A percentile compares a stretch with the other conserved stretches of the same genome.
These are phyloP conservation scores for Dioscorea cayenensis DNA, from an alignment of 116 monocot genomes.

Conservation along the genomic window DNA sequence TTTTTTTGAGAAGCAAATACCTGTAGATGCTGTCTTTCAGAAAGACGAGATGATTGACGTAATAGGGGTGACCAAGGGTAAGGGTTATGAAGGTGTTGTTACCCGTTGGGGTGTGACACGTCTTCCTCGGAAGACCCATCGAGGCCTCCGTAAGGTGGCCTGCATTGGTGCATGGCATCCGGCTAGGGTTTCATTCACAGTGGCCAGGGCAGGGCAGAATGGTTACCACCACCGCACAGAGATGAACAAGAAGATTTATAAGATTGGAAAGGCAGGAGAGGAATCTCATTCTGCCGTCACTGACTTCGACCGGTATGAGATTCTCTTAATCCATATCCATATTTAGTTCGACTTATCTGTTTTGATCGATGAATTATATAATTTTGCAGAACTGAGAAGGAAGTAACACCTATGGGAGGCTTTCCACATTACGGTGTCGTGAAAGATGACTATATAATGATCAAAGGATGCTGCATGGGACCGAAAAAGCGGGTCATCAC, in stretches of 20 bases:
- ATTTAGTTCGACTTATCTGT: too few relatives aligned
- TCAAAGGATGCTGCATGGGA: slow-evolving; percentile 37
- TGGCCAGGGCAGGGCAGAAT: slow-evolving; percentile 34
- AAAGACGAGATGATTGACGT: too few relatives aligned
- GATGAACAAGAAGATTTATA: slow-evolving; percentile 32
- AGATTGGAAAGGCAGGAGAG: slow-evolving; percentile 17
- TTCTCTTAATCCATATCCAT: too few relatives aligned
- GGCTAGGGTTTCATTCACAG: slow-evolving; percentile 26
- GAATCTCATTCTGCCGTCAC: slow-evolving; percentile 23
- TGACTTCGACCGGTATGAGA: slow-evolving; percentile 18
- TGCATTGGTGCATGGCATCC: slow-evolving; percentile 34
- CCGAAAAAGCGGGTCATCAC: slow-evolving; percentile 39
- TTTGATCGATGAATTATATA: not conserved
- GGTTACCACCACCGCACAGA: slow-evolving; percentile 36
- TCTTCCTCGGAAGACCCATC: slow-evolving; percentile 20
- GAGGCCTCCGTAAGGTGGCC: slow-evolving; percentile 19
- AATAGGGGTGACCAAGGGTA: not conserved
- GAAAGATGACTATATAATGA: slow-evolving; percentile 32
- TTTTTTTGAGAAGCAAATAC: slow-evolving; percentile 14
- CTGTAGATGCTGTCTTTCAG: too few relatives aligned
- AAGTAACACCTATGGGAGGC: slow-evolving; percentile 34
- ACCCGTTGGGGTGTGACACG: slow-evolving; percentile 23
- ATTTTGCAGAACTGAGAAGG: slow-evolving; percentile 29
- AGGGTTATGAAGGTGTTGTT: slow-evolving; percentile 22
- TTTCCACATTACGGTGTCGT: slow-evolving; percentile 41